Percentiles rank a stretch among this genome's conserved stretches.
Conservation (phyloP, 1,284 basidiomycete genomes). For the Rhodofomes roseus region DNA sequence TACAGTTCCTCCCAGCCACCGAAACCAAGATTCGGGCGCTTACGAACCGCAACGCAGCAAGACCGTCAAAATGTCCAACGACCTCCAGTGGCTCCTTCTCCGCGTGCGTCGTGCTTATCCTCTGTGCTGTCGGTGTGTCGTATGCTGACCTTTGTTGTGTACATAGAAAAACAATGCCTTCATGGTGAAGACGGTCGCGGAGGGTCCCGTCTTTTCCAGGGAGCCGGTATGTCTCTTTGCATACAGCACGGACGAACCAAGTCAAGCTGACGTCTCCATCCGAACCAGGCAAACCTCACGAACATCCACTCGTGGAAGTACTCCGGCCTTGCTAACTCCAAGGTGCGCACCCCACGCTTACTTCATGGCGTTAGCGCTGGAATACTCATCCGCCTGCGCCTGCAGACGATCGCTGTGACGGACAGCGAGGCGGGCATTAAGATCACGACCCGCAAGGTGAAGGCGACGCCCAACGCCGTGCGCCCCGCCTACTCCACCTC, state of each 20-base stretch:
- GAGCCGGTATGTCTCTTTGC: slow-evolving; percentile 65
- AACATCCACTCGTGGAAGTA: slow-evolving; percentile 88
- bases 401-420: slow-evolving; percentile 64
- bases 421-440: slow-evolving; percentile 60
- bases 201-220: slow-evolving; percentile 77
- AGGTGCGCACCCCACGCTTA: slow-evolving; percentile 43
- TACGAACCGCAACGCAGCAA: slow-evolving; percentile 17
- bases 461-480: slow-evolving; percentile 55
- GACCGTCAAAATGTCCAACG: slow-evolving; percentile 62
- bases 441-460: slow-evolving; percentile 69
- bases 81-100: slow-evolving; percentile 90
- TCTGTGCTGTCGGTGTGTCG: neutral
- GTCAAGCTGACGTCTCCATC: neutral
- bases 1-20: slow-evolving; percentile 25
- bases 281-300: slow-evolving; percentile 74
- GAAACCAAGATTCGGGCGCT: slow-evolving; percentile 16
- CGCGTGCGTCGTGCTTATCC: slow-evolving; percentile 55
- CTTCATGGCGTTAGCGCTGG: neutral
- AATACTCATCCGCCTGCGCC: neutral
- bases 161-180: slow-evolving; percentile 78
- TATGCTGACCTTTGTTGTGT: neutral
- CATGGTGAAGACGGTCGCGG: slow-evolving; percentile 70
- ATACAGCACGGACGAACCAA: neutral
- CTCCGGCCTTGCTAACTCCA: slow-evolving; percentile 83
- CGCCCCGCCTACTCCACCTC: slow-evolving; percentile 44